A percentile compares a stretch with the other conserved stretches of the same genome.
Conservation (phyloP, 2,329 filamentous ascomycete genomes). For the Curvularia verruculosa region DNA sequence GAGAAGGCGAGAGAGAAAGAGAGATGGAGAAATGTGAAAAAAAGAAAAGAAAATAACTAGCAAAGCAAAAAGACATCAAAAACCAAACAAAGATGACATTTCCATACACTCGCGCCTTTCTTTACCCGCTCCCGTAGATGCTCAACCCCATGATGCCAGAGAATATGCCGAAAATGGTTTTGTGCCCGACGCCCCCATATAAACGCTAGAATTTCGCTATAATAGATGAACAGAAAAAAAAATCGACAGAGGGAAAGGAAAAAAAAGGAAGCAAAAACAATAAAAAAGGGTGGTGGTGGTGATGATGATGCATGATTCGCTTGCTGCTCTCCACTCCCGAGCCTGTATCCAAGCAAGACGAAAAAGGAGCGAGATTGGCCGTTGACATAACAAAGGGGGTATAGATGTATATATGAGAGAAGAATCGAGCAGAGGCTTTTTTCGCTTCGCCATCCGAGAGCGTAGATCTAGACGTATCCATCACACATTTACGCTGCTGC, state of each 20-base stretch:
- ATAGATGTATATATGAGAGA: background rate
- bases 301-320: background rate
- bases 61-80: background rate
- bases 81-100: background rate
- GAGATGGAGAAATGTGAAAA: background rate
- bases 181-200: background rate
- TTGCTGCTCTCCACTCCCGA: constrained; percentile 5
- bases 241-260: background rate
- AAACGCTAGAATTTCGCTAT: background rate
- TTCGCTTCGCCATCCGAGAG: background rate
- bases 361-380: background rate
- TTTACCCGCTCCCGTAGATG: background rate
- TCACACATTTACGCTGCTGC: constrained; percentile 11
- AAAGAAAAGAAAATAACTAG: background rate
- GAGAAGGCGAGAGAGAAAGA: background rate
- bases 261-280: background rate
- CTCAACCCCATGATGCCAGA: constrained; percentile 12
- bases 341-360: background rate
- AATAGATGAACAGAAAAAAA: background rate
- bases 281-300: background rate
- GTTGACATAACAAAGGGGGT: background rate
- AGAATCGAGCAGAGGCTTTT: background rate
- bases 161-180: constrained; percentile 9
- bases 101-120: background rate
- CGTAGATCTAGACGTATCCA: background rate